Conservation (phyloP, 176 grass and related monocot species). For the Dactylis glomerata region DNA sequence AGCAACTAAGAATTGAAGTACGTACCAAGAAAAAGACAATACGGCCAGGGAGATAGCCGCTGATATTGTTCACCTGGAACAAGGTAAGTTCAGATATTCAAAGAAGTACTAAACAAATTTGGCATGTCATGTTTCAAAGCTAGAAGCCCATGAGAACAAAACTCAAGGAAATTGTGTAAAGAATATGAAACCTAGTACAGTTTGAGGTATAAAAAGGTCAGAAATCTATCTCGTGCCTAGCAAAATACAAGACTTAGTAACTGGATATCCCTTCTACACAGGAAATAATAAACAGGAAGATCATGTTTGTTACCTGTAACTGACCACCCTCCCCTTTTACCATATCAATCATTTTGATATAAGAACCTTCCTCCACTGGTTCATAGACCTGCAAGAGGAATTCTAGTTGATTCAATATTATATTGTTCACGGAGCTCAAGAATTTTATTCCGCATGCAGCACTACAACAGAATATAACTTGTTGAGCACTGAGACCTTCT, state of each 20-base stretch:
- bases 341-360: constrained; percentile 99
- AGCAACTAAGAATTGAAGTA: constrained; percentile 10
- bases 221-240: not conserved
- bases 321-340: constrained; percentile 83
- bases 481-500: constrained; percentile 62
- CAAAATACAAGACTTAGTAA: not conserved
- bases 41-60: constrained; percentile 95
- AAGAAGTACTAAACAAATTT: not conserved
- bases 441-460: constrained; percentile 5
- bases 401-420: constrained; percentile 19
- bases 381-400: constrained; percentile 67
- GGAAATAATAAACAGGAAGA: not conserved
- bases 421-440: constrained; percentile 8
- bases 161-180: not conserved
- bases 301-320: constrained; percentile 65
- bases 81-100: constrained; percentile 15
- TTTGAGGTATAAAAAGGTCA: not conserved
- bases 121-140: not conserved
- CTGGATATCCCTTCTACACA: not conserved
- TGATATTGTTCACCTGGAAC: constrained; percentile 94
- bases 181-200: not conserved
- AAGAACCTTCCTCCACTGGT: constrained; percentile 90
- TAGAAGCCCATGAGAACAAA: not conserved
- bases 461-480: constrained; percentile 21
- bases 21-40: constrained; percentile 99